A percentile compares a stretch with the other conserved stretches of the same genome.
Conservation (phyloP, 805 yeast species). For the Babjeviella inositovora region DNA sequence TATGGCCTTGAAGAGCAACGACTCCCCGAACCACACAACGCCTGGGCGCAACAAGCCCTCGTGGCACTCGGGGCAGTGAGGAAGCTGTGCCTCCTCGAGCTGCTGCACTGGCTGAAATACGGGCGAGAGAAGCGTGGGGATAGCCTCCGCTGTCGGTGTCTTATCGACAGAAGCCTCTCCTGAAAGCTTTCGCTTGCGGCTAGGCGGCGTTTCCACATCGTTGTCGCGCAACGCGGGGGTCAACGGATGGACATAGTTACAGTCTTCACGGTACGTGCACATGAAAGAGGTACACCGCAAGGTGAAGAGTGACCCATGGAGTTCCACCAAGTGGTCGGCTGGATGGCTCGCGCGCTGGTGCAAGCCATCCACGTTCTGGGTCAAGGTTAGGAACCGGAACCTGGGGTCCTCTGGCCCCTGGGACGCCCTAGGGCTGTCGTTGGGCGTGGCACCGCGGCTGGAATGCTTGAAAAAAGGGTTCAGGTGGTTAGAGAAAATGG, state of each 20-base stretch:
- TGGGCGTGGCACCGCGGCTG: no score
- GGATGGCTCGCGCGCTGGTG: conserved; percentile 52
- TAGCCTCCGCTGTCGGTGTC: conserved; percentile 1
- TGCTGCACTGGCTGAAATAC: conserved; percentile 29
- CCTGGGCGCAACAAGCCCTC: conserved; percentile 67
- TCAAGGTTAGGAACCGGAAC: conserved; percentile 45
- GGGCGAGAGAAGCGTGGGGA: conserved; percentile 13
- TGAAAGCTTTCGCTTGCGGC: no score
- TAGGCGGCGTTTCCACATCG: conserved; percentile 20
- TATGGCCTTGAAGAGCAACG: conserved; percentile 48
- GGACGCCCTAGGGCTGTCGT: neutral
- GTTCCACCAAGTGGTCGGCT: conserved; percentile 32
- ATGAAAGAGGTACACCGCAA: conserved; percentile 61
- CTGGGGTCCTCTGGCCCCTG: no score
- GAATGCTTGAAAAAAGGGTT: no score
- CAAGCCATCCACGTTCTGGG: conserved; percentile 77
- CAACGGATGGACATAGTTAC: conserved; percentile 40
- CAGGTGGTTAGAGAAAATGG: no score
- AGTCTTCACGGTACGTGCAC: conserved; percentile 45
- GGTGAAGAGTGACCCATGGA: conserved; percentile 69
- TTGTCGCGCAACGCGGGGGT: conserved; percentile 30
- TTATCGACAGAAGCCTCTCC: no score
- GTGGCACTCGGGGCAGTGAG: conserved; percentile 66
- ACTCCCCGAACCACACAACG: conserved; percentile 93
- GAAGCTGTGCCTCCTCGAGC: conserved; percentile 36